Percentiles rank a stretch among this genome's conserved stretches.
phyloP scores from a whole-genome alignment of 208 protist genomes.

The Trypanosoma vivax region DNA sequence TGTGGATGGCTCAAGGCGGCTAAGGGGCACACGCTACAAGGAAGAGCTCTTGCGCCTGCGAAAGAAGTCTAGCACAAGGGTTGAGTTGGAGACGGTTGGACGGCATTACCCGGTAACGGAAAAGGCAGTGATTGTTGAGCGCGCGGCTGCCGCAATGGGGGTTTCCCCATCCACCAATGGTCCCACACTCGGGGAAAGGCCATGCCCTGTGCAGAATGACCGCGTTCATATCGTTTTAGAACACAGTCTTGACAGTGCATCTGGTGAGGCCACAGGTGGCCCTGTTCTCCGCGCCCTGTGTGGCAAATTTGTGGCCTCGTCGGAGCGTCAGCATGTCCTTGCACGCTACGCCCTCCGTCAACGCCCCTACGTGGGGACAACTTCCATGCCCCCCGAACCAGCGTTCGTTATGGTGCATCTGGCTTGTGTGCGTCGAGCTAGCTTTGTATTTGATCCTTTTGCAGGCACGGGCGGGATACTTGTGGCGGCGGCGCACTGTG shows the following conservation, averaged over 20 bases:
- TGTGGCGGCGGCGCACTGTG: slow-evolving; percentile 77
- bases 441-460: slow-evolving; percentile 91
- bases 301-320: slow-evolving; percentile 26
- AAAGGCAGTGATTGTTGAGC: slow-evolving; percentile 30
- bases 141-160: background rate
- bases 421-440: slow-evolving; percentile 37
- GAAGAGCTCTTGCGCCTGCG: background rate
- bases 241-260: slow-evolving; percentile 37
- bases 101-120: slow-evolving; percentile 45
- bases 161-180: background rate
- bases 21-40: background rate
- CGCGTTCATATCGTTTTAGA: slow-evolving; percentile 52
- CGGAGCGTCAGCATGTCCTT: slow-evolving; percentile 39
- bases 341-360: slow-evolving; percentile 71
- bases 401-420: slow-evolving; percentile 90
- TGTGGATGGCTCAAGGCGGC: background rate
- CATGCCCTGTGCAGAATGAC: slow-evolving; percentile 21
- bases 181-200: background rate
- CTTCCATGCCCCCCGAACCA: slow-evolving; percentile 93
- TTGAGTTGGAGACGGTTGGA: slow-evolving; percentile 64
- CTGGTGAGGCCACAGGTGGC: slow-evolving; percentile 25
- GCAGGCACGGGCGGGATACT: slow-evolving; percentile 89
- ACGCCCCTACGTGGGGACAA: slow-evolving; percentile 93
- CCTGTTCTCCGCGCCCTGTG: slow-evolving; percentile 48
- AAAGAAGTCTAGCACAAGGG: background rate